Base-by-base conservation (phyloP, 2,329 filamentous ascomycete species). In the Microsporum canis region DNA sequence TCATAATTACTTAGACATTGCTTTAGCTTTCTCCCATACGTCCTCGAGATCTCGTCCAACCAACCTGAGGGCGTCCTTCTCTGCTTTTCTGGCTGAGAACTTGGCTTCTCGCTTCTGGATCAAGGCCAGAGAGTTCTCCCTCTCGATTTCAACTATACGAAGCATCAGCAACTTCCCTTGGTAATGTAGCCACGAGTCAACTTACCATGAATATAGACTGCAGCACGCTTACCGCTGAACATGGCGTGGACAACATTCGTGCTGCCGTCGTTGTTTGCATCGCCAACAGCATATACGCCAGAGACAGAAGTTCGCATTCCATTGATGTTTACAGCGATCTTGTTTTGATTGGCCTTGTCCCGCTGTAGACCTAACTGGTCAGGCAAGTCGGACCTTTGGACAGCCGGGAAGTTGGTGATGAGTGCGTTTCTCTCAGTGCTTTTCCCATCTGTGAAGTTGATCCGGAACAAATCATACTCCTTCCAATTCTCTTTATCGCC, bases 191-290 rank as follows among this genome's bases (percentile, higher is more conserved):
- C 34, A 41, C 12, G 17, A 27, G 27, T 31, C 27, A 49, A 72
- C 80, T 74, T 67, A 83, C 82, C 76, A 64, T 86, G 83, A 3
- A 83, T 62, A 57, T 72, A 82, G 0, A 86, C 82, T 3, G 80
- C 82, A 0, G 82, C 75, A 34, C 77, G 71, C 76, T 86, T 86
- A 2, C 82, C 83, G 10, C 74, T 80, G 66, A 75, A 85, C 66
- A 86, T 77, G 0, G 84, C 83, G 63, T 85, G 83, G 0, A 82
- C 82, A 0, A 85, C 78, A 64, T 85, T 86, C 2, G 82, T 84
- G 6, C 76, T 73, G n/a, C 79, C 79, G 59, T 85, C 82, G 36
- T 77, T 78, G 70, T 85, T 86, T 10, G 79, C 79, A 64, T 86
- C 83, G 0, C 84, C 83, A 23, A 85, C 70, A 3, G 80, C 83